Percentiles rank a stretch among this genome's conserved stretches.
These are phyloP conservation scores for Rubia occidens DNA, from an alignment of 305 asterid species.

Conservation along the genomic window DNA sequence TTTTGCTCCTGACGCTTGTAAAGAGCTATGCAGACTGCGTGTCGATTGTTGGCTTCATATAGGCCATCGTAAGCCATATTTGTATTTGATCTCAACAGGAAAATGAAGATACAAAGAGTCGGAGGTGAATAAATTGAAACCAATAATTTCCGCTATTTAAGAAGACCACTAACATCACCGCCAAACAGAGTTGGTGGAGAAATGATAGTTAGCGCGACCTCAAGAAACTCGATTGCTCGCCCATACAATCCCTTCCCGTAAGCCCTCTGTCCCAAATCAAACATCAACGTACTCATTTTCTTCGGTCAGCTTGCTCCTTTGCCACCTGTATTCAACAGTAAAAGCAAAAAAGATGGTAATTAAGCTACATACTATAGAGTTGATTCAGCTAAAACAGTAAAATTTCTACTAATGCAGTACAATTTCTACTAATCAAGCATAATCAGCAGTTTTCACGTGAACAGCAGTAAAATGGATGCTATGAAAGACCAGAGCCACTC, in stretches of 20 bases:
- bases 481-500: constrained; percentile 52
- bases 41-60: constrained; percentile 93
- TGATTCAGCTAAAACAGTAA: too few relatives aligned
- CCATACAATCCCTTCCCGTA: constrained; percentile 82
- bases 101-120: background rate
- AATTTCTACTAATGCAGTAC: too few relatives aligned
- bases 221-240: constrained; percentile 90
- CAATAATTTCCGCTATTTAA: background rate
- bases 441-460: constrained; percentile 30
- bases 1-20: constrained; percentile 60
- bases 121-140: background rate
- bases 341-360: background rate
- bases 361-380: too few relatives aligned
- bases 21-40: constrained; percentile 74
- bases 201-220: constrained; percentile 91
- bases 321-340: background rate
- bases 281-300: constrained; percentile 81
- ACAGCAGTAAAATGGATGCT: constrained; percentile 51
- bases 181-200: constrained; percentile 82
- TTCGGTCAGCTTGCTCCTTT: constrained; percentile 19
- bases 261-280: constrained; percentile 83
- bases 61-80: constrained; percentile 99
- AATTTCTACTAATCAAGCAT: too few relatives aligned
- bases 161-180: constrained; percentile 64
- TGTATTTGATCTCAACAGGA: constrained; percentile 47